A percentile compares a stretch with the other conserved stretches of the same genome.
These are phyloP conservation scores for Fusarium nisikadoi DNA, from an alignment of 2,329 filamentous ascomycete species.

Conservation along the genomic window DNA sequence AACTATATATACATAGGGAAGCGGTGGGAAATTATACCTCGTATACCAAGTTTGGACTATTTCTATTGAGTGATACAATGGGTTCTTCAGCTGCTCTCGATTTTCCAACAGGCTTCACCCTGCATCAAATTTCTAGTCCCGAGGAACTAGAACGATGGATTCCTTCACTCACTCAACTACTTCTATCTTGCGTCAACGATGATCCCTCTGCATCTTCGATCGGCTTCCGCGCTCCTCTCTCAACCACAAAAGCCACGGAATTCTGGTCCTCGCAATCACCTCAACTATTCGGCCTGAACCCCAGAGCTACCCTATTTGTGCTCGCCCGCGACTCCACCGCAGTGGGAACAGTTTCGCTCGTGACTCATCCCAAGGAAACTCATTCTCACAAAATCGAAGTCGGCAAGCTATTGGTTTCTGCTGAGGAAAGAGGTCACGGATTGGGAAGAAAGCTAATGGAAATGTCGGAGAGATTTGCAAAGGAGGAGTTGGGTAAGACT, in stretches of 20 bases:
- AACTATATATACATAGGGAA: not conserved
- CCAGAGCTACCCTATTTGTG: not conserved
- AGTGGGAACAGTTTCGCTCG: not conserved
- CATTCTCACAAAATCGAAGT: not conserved
- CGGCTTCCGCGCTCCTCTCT: constrained; percentile 1
- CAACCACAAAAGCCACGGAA: not conserved
- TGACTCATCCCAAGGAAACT: not conserved
- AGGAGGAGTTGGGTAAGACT: not conserved
- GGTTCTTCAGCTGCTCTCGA: accelerated
- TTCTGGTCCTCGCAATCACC: not conserved
- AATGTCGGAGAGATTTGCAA: not conserved
- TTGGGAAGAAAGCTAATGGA: not conserved
- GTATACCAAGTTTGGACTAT: accelerated
- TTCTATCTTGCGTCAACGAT: not conserved
- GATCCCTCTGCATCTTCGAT: not conserved
- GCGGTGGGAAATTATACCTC: accelerated
- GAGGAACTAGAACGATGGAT: not conserved
- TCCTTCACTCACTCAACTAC: not conserved
- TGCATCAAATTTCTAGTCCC: accelerated
- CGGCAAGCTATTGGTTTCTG: not conserved
- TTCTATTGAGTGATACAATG: not conserved
- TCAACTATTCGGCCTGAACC: not conserved
- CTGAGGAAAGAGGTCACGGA: not conserved
- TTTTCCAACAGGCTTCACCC: not conserved
- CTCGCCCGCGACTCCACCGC: not conserved